These are phyloP conservation scores for Lathyrus aphaca DNA, from an alignment of 306 rosid genomes.

Conservation along the genomic window DNA sequence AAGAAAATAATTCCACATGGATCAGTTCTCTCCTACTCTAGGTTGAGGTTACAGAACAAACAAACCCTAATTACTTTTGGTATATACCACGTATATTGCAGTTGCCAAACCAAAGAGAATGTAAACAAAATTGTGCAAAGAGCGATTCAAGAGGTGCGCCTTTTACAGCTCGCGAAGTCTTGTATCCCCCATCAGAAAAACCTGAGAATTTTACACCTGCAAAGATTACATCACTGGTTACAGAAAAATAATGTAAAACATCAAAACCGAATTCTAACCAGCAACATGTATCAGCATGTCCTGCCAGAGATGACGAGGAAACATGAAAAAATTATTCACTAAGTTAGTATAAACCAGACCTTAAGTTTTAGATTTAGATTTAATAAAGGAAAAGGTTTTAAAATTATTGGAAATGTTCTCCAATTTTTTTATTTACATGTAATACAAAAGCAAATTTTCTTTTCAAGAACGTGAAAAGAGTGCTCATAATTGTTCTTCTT, in stretches of 20 bases:
- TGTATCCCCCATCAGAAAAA: slow-evolving; percentile 55
- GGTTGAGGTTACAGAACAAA: slow-evolving; percentile 34
- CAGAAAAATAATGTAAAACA: slow-evolving; percentile 25
- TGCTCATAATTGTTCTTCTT: slow-evolving; percentile 6
- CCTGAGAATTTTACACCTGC: slow-evolving; percentile 56
- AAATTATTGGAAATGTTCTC: slow-evolving; percentile 9
- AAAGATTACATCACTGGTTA: slow-evolving; percentile 32
- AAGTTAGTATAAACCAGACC: slow-evolving; percentile 26
- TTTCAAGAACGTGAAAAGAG: slow-evolving; percentile 30
- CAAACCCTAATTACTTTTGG: slow-evolving; percentile 37
- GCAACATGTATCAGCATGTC: slow-evolving; percentile 27
- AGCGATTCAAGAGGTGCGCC: slow-evolving; percentile 86
- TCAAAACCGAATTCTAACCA: slow-evolving; percentile 26
- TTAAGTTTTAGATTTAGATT: slow-evolving; percentile 11
- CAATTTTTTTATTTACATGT: slow-evolving; percentile 25
- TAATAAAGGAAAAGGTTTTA: slow-evolving; percentile 1
- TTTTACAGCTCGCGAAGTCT: slow-evolving; percentile 74
- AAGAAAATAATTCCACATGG: slow-evolving; percentile 27
- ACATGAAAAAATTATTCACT: slow-evolving; percentile 15
- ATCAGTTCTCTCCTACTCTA: slow-evolving; percentile 30
- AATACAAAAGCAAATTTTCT: slow-evolving; percentile 17
- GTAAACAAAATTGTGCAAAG: slow-evolving; percentile 87
- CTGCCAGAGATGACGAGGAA: slow-evolving; percentile 15
- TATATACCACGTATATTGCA: slow-evolving; percentile 89
- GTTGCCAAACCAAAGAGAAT: slow-evolving; percentile 91